Conservation (phyloP, 306 rosid genomes). For the Fagus sylvatica region DNA sequence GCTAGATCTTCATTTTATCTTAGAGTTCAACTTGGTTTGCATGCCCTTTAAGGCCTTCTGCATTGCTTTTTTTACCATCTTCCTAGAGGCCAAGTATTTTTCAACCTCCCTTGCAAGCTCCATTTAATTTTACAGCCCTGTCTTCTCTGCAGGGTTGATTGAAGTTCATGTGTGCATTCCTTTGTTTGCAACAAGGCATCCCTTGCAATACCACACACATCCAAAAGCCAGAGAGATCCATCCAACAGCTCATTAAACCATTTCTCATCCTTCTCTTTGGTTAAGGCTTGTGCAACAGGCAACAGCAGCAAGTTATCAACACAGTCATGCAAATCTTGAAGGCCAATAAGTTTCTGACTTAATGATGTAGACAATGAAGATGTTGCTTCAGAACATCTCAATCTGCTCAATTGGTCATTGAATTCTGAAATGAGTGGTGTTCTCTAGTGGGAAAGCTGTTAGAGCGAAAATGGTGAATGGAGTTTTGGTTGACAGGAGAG, state of each 20-base stretch:
- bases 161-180: slow-evolving; percentile 47
- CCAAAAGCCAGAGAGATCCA: slow-evolving; percentile 50
- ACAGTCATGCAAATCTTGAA: slow-evolving; percentile 13
- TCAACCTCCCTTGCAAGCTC: slow-evolving; percentile 39
- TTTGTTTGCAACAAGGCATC: slow-evolving; percentile 48
- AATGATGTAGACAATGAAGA: slow-evolving; percentile 18
- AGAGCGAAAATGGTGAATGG: slow-evolving; percentile 19
- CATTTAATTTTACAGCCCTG: slow-evolving; percentile 48
- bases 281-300: neutral
- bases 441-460: slow-evolving; percentile 25
- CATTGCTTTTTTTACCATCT: slow-evolving; percentile 43
- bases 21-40: slow-evolving; percentile 33
- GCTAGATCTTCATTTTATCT: slow-evolving; percentile 29
- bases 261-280: slow-evolving; percentile 15
- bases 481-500: slow-evolving; percentile 16
- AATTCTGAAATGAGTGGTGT: slow-evolving; percentile 18
- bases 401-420: slow-evolving; percentile 20
- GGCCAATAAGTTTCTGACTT: slow-evolving; percentile 17
- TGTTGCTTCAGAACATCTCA: slow-evolving; percentile 22
- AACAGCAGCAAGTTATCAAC: slow-evolving; percentile 14
- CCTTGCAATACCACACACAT: slow-evolving; percentile 37
- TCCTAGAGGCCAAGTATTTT: slow-evolving; percentile 53
- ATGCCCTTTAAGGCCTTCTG: slow-evolving; percentile 24
- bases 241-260: slow-evolving; percentile 48
- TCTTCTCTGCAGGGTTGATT: slow-evolving; percentile 47